Base-by-base conservation (phyloP, 768 basidiomycete genomes). In the Brasilioporus rufonigricans region DNA sequence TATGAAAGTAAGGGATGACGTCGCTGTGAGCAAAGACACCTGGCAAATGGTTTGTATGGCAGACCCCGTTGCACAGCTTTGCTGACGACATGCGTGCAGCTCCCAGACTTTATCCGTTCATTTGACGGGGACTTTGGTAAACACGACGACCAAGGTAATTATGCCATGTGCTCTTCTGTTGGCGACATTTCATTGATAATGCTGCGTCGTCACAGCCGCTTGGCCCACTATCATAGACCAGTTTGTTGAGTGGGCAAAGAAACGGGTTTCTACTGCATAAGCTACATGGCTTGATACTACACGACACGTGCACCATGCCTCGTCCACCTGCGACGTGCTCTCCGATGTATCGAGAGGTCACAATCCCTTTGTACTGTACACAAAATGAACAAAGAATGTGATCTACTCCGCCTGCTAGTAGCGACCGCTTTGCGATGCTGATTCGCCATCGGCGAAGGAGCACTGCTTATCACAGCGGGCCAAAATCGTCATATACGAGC, bases 191-290 rank as follows among this genome's bases (percentile, higher is more conserved):
- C 1, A 44, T 19, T 53, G 19, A 58, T 48, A 11, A 27, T 51
- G 24, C 61, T 45, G 38, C 52, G 52, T 57, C 56, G 38, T 58
- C 33, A 38, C 64, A 91, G 91, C 81, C 44, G 87, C 92, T 2
- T 93, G 91, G 91, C 91, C 91, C 5, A 91, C 90, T 35, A 80
- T 86, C 23, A 88, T 93, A 58, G 91, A 94, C 62, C 89, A 90
- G 48, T 93, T 91, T 62, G 89, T 91, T 16, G 83, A 79, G 51
- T 86, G 77, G 63, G 87, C 83, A 38, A 83, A 78, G 65, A 70
- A 71, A 57, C 72, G 49, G 45, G 43, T 48, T 19, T 9, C 49
- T 14, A 11, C n/a, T 39, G 45, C 39, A 44, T 56, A 33, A 62
- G 38, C 32, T 46, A 33, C 44, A 11, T 39, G 48, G 31, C 41